These are phyloP conservation scores for Debaryomyces sp. DNA, from an alignment of 1,139 yeast species.

Conservation along the genomic window DNA sequence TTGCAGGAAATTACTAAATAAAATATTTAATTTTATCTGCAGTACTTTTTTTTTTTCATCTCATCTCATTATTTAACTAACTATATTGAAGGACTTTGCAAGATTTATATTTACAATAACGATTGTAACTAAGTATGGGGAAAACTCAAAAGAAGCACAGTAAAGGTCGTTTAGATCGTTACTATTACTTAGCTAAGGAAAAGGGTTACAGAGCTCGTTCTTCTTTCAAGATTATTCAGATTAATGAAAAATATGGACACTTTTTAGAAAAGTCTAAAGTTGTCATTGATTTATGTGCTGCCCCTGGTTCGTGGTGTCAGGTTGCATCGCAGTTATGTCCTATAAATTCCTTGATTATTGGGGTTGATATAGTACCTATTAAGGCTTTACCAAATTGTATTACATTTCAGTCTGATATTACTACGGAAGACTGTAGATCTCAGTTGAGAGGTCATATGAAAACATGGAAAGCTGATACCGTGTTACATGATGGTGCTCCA, in stretches of 20 bases:
- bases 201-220: constrained; percentile 99
- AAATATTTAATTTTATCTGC: background rate
- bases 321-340: constrained; percentile 96
- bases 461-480: constrained; percentile 99
- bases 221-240: constrained; percentile 91
- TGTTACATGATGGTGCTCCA: constrained; percentile 99
- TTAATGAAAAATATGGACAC: constrained; percentile 95
- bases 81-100: background rate
- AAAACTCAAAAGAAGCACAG: constrained; percentile 94
- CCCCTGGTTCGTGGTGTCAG: constrained; percentile 99
- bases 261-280: constrained; percentile 95
- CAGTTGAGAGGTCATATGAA: constrained; percentile 93
- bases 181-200: constrained; percentile 94
- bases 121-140: constrained; percentile 55
- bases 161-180: constrained; percentile 98
- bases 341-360: constrained; percentile 87
- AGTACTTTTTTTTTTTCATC: constrained; percentile 1
- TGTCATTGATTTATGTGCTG: constrained; percentile 97
- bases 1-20: background rate
- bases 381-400: constrained; percentile 92
- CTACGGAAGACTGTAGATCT: constrained; percentile 97
- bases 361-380: constrained; percentile 97
- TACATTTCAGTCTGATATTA: constrained; percentile 94
- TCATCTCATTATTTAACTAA: background rate
- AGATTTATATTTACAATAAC: background rate